Percentiles rank a stretch among this genome's conserved stretches.
phyloP scores from a whole-genome alignment of 306 rosid genomes.

The Gleditsia sinensis region DNA sequence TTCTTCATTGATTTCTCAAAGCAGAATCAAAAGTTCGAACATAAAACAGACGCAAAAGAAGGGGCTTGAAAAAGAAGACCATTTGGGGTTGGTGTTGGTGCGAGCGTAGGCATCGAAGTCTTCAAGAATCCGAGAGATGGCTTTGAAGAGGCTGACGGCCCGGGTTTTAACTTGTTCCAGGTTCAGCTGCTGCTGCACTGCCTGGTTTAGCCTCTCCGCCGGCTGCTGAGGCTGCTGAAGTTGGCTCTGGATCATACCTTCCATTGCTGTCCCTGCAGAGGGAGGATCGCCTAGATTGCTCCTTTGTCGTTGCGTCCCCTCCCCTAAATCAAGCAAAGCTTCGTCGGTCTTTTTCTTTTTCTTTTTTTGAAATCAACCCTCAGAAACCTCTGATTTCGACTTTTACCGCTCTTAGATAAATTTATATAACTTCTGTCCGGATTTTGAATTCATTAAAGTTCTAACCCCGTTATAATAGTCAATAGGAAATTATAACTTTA shows the following conservation, averaged over 20 bases:
- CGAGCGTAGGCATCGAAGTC: conserved; percentile 78
- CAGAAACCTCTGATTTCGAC: neutral
- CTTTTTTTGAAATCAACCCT: neutral
- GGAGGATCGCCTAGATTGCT: neutral
- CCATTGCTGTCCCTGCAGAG: conserved; percentile 42
- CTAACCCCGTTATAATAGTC: too few species aligned
- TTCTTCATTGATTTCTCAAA: neutral
- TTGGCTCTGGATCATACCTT: conserved; percentile 44
- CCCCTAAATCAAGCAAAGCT: neutral
- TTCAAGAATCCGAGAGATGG: conserved; percentile 81
- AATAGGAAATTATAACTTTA: too few species aligned
- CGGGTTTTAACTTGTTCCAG: conserved; percentile 78
- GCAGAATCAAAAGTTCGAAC: neutral
- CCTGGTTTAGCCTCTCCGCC: conserved; percentile 74
- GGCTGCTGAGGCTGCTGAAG: conserved; percentile 36
- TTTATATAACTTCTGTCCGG: too few species aligned
- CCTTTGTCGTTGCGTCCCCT: neutral
- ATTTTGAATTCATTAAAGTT: too few species aligned
- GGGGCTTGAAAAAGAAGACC: conserved; percentile 28
- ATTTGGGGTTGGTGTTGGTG: conserved; percentile 82
- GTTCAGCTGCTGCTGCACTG: conserved; percentile 83
- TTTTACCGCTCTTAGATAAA: too few species aligned
- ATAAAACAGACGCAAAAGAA: neutral
- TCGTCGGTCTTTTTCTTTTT: too few species aligned
- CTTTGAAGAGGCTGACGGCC: conserved; percentile 75